Evolutionary conservation across 768 basidiomycete species (phyloP).

Genomic region (Cystofilobasidium macerans): DNA sequence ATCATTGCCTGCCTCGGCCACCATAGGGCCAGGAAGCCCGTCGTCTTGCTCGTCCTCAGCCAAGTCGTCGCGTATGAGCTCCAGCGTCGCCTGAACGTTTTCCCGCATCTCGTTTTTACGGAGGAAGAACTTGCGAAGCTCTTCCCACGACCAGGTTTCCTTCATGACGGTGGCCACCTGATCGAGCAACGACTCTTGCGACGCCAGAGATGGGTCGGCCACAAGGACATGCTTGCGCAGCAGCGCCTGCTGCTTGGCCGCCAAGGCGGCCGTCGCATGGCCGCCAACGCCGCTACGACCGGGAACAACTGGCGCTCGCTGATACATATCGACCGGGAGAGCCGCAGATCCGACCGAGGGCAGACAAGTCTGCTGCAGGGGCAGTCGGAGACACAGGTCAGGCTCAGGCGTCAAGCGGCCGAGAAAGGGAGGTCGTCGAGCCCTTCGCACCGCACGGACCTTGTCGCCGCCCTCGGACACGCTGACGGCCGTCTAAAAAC

Average conservation of each 20-base stretch:
- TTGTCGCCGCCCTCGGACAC: background rate
- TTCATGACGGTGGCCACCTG: background rate
- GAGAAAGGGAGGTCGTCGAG: too few relatives aligned
- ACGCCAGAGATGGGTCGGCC: background rate
- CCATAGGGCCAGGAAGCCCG: background rate
- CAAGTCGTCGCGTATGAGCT: background rate
- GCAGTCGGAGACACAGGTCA: too few relatives aligned
- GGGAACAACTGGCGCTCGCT: too few relatives aligned
- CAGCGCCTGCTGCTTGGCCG: background rate
- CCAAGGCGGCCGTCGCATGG: background rate
- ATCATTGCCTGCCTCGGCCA: background rate
- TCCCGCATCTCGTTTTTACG: slow-evolving; percentile 1
- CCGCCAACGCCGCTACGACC: background rate
- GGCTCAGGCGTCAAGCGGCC: too few relatives aligned
- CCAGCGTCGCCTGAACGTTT: background rate
- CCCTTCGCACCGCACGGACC: background rate
- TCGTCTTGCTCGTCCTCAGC: background rate
- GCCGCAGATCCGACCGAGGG: too few relatives aligned
- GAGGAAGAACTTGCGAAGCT: background rate
- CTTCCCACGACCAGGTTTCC: slow-evolving; percentile 4
- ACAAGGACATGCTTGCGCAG: background rate
- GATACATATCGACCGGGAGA: background rate
- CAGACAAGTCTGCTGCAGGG: too few relatives aligned
- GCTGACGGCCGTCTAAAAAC: too few relatives aligned
- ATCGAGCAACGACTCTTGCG: background rate